Evolutionary conservation across 1,284 basidiomycete genomes (phyloP), one percentile per base, ranked within the genome.

Genomic region (Xerocomus subilludens): DNA sequence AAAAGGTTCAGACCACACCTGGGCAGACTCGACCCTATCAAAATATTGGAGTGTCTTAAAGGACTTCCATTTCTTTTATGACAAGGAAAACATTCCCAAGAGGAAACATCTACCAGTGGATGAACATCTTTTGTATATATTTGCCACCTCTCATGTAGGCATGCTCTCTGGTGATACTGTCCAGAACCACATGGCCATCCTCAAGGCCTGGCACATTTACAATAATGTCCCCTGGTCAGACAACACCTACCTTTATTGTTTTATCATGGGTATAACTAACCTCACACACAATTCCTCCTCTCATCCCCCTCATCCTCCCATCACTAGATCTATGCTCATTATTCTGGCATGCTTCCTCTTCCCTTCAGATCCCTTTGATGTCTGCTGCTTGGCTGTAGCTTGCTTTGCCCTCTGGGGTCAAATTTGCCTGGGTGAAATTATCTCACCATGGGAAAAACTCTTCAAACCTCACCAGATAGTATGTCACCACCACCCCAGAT

Each of bases 121-220:
- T 42, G 38, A 45, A 45, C 42, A 45, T 18, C 42, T 18, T 5
- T 20, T 45, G 5, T 45, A 20, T 9, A 20, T 20, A 5, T 45
- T 45, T 45, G 42, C 42, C 5, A 20, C 42, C 42, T 45, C 42
- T 11, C 42, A 20, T 16, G 20, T 45, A 16, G 42, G 42, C 5
- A 11, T 20, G 14, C 42, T 45, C 20, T 11, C 42, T 18, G 42
- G 42, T 20, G 42, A 20, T 20, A 49, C 25, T 10, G 47, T 27
- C 25, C 21, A 7, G 23, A 32, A 45, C 21, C 36, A 74, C 2
- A 33, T 74, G 0, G 51, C 68, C 0, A 56, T 53, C 1, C 27
- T 75, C 13, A 64, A 64, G 21, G 74, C 69, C 8, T 76, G 74
- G 65, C 74, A 76, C 33, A 66, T 72, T 2, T 67, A 58, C 30